Percentiles rank a stretch among this genome's conserved stretches.
Evolutionary conservation across 148 eudicot species (phyloP).

Genomic region (Amaranthus hypochondriacus): DNA sequence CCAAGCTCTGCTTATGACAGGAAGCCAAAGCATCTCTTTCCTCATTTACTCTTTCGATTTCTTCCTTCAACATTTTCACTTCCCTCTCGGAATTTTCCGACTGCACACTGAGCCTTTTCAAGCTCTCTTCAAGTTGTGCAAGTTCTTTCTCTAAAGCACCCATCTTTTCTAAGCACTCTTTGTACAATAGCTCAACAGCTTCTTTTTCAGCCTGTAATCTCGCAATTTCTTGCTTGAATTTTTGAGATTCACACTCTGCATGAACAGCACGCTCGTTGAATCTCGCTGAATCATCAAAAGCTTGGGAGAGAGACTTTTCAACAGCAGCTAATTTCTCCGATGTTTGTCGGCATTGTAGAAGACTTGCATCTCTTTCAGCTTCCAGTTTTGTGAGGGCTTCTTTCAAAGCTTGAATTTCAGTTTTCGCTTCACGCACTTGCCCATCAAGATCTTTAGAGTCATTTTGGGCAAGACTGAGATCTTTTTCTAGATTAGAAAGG

Average conservation of each 20-base stretch:
- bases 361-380: constrained; percentile 54
- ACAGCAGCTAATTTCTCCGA: constrained; percentile 42
- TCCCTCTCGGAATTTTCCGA: constrained; percentile 58
- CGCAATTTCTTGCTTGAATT: constrained; percentile 51
- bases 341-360: constrained; percentile 37
- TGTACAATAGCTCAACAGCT: constrained; percentile 37
- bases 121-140: constrained; percentile 39
- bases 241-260: constrained; percentile 45
- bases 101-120: constrained; percentile 35
- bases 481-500: constrained; percentile 51
- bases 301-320: constrained; percentile 43
- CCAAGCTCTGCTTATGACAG: constrained; percentile 53
- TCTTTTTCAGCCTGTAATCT: constrained; percentile 53
- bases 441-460: constrained; percentile 44
- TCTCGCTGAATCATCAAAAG: constrained; percentile 38
- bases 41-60: constrained; percentile 40
- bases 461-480: constrained; percentile 44
- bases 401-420: constrained; percentile 56
- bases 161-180: constrained; percentile 48
- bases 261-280: constrained; percentile 35
- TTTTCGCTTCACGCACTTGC: constrained; percentile 44
- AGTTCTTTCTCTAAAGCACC: constrained; percentile 53
- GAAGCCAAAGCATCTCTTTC: constrained; percentile 51
- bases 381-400: constrained; percentile 50
- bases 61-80: constrained; percentile 46